Conservation (phyloP, 2,329 filamentous ascomycete genomes). For the Clarireedia sp. region DNA sequence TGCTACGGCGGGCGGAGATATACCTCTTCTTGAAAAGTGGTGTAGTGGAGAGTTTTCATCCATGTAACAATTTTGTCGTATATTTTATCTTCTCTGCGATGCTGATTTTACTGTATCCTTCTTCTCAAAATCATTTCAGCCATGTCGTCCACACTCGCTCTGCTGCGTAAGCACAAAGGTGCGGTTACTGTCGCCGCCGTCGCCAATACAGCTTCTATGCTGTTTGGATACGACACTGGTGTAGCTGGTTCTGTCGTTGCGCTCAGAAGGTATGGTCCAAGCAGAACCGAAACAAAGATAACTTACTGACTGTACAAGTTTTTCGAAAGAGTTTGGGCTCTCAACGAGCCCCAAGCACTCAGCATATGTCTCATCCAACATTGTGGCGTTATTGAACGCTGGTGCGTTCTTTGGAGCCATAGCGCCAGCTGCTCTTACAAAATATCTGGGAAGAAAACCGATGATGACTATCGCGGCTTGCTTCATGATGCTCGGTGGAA, state of each 20-base stretch:
- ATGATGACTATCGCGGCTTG: slow-evolving; percentile 38
- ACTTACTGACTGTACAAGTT: not conserved
- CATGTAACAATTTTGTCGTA: too few species aligned
- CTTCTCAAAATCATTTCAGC: not conserved
- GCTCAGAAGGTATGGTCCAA: slow-evolving; percentile 11
- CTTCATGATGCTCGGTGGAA: slow-evolving; percentile 29
- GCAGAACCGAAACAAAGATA: not conserved
- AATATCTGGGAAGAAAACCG: slow-evolving; percentile 37
- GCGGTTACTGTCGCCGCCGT: slow-evolving; percentile 15
- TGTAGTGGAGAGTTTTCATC: too few species aligned
- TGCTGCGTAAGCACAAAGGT: slow-evolving; percentile 13
- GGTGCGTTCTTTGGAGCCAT: slow-evolving; percentile 46
- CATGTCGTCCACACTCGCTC: slow-evolving; percentile 3
- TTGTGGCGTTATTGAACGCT: slow-evolving; percentile 43
- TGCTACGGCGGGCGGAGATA: too few species aligned
- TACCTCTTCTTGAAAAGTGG: too few species aligned
- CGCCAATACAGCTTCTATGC: slow-evolving; percentile 17
- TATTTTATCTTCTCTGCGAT: too few species aligned
- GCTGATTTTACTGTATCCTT: not conserved
- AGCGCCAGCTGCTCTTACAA: slow-evolving; percentile 39
- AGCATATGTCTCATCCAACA: slow-evolving; percentile 28
- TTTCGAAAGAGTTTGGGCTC: slow-evolving; percentile 9
- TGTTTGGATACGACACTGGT: slow-evolving; percentile 23
- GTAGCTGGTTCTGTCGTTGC: slow-evolving; percentile 19
- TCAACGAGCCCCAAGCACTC: slow-evolving; percentile 10